Base-by-base conservation (phyloP, 2,329 filamentous ascomycete species). In the Drechslerella stenobrocha region DNA sequence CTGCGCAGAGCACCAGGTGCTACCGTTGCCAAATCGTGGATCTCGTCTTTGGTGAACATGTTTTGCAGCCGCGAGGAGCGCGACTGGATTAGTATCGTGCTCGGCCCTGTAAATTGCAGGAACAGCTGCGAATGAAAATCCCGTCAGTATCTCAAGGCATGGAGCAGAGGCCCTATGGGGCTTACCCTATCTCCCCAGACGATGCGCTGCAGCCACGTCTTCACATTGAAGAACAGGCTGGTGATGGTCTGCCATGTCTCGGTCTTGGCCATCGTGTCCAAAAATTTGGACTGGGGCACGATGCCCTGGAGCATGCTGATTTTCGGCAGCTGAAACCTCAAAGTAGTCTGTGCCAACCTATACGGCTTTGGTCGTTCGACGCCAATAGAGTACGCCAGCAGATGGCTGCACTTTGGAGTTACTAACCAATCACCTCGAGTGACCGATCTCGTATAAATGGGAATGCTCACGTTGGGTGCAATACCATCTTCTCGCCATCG, bases 21-120 rank as follows among this genome's bases (percentile, higher is more conserved):
- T 3, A 85, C 81, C 74, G 91, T 87, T 0, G 92, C 92, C 67
- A 96, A 88, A 77, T 97, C 93, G 72, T 95, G 91, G 58, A 97
- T 83, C 71, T 98, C 87, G 50, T 86, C 83, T 24, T 82, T 80
- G 2, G 86, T 89, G 71, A 98, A 79, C 1, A 88, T 83, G 71
- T 98, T 92, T 53, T 84, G 85, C 42, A 95, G 79, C 13, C 87
- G 82, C 20, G 89, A 84, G 11, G 86, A 90, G n/a, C 92, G 84
- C 52, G 90, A 95, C 70, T 95, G 95, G 73, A 98, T 80, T 42
- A 97, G 81, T 48, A 98, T 83, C 1, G 88, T 96, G 3, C 83
- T 84, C 1, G 93, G 93, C 0, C 93, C 93, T 59, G 86, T 83
- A 75, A 98, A 96, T 74, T 89, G 88, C 28, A 98, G 79, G 77